Evolutionary conservation across 768 basidiomycete genomes (phyloP).

Genomic region (Cystobasidium tubakii): DNA sequence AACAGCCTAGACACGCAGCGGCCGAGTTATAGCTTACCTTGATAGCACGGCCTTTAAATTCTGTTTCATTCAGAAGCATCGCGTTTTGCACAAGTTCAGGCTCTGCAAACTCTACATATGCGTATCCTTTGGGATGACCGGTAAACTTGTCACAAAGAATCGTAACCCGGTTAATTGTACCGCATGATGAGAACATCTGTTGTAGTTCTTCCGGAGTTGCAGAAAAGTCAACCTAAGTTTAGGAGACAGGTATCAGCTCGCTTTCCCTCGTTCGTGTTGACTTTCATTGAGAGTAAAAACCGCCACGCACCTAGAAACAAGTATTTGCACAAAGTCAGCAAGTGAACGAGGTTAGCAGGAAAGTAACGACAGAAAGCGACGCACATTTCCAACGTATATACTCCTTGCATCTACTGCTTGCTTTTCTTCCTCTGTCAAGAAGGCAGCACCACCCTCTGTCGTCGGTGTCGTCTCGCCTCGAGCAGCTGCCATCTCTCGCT

Average conservation of each 20-base stretch:
- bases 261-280: neutral
- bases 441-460: conserved; percentile 59
- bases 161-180: conserved; percentile 96
- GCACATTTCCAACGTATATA: conserved; percentile 91
- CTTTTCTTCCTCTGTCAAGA: conserved; percentile 81
- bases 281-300: neutral
- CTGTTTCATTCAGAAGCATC: conserved; percentile 86
- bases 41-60: conserved; percentile 86
- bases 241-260: neutral
- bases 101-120: conserved; percentile 97
- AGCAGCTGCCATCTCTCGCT: conserved; percentile 34
- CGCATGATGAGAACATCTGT: conserved; percentile 92
- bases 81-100: conserved; percentile 84
- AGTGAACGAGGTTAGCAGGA: neutral
- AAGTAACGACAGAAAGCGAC: conserved; percentile 46
- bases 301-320: neutral
- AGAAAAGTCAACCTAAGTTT: conserved; percentile 80
- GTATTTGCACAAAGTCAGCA: neutral
- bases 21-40: conserved; percentile 56
- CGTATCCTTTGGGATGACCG: conserved; percentile 99
- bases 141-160: conserved; percentile 99
- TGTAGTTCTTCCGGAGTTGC: conserved; percentile 98
- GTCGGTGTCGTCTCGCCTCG: conserved; percentile 49
- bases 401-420: conserved; percentile 74
- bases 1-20: no score